Percentiles rank a stretch among this genome's conserved stretches.
phyloP scores from a whole-genome alignment of 169 alveolate genomes.

The Cystoisospora suis region DNA sequence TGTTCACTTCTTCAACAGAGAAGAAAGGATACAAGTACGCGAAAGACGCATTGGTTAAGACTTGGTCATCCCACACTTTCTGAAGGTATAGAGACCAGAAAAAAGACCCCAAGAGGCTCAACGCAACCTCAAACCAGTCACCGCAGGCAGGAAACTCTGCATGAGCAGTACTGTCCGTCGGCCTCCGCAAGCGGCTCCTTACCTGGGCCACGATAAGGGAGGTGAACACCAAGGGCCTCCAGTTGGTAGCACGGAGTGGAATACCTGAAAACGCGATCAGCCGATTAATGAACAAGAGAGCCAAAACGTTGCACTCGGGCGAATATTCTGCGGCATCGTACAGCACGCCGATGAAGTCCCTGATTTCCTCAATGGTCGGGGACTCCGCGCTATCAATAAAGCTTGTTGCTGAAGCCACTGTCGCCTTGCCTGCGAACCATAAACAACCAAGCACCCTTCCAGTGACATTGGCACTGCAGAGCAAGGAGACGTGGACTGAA shows the following conservation, averaged over 20 bases:
- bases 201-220: constrained; percentile 82
- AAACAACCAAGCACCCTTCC: too few species aligned
- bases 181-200: too few species aligned
- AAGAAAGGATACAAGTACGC: constrained; percentile 88
- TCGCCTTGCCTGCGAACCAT: too few species aligned
- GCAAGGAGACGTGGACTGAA: too few species aligned
- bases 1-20: constrained; percentile 84
- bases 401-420: too few species aligned
- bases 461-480: too few species aligned
- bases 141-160: too few species aligned
- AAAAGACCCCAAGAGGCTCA: too few species aligned
- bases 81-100: not conserved
- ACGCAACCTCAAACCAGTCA: too few species aligned
- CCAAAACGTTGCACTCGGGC: constrained; percentile 88
- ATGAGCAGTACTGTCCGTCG: too few species aligned
- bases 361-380: constrained; percentile 85
- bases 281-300: constrained; percentile 85
- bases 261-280: constrained; percentile 80
- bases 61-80: constrained; percentile 89
- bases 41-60: constrained; percentile 83
- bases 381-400: too few species aligned
- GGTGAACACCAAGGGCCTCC: constrained; percentile 86
- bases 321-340: constrained; percentile 86
- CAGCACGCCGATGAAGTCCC: constrained; percentile 85
- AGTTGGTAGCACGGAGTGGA: constrained; percentile 83